Percentiles rank a stretch among this genome's conserved stretches.
Evolutionary conservation across 176 grass and related monocot species (phyloP).

Genomic region (Hyparrhenia diplandra): DNA sequence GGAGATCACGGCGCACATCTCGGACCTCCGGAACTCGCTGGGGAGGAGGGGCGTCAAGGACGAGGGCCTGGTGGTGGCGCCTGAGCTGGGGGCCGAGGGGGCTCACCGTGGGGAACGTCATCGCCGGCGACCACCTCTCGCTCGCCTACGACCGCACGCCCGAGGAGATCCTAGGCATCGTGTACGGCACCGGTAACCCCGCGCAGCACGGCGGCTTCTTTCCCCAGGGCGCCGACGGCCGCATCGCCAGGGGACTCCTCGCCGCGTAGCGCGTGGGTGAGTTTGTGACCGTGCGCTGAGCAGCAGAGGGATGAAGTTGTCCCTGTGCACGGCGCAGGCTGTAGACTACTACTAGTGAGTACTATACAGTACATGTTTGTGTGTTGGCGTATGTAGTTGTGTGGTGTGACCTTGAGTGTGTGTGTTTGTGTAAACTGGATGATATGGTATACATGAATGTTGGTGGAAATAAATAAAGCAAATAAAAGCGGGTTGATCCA

Average conservation of each 20-base stretch:
- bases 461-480: neutral
- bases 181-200: constrained; percentile 63
- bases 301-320: neutral
- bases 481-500: neutral
- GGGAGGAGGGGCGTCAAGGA: constrained; percentile 63
- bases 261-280: neutral
- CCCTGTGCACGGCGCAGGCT: neutral
- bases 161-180: constrained; percentile 72
- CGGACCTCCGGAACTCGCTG: constrained; percentile 60
- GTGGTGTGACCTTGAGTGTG: neutral
- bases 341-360: neutral
- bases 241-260: constrained; percentile 45
- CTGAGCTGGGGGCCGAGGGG: constrained; percentile 56
- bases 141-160: constrained; percentile 66
- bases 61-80: constrained; percentile 60
- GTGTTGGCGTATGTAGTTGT: neutral
- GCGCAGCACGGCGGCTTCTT: constrained; percentile 70
- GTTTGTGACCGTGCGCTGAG: neutral
- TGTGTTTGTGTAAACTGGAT: neutral
- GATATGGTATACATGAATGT: neutral
- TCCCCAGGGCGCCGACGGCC: constrained; percentile 59
- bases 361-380: neutral
- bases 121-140: constrained; percentile 74
- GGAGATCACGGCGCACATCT: constrained; percentile 67
- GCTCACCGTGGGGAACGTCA: constrained; percentile 53